phyloP scores from a whole-genome alignment of 495 filamentous ascomycete genomes.

The Chaetomium cochliodes region DNA sequence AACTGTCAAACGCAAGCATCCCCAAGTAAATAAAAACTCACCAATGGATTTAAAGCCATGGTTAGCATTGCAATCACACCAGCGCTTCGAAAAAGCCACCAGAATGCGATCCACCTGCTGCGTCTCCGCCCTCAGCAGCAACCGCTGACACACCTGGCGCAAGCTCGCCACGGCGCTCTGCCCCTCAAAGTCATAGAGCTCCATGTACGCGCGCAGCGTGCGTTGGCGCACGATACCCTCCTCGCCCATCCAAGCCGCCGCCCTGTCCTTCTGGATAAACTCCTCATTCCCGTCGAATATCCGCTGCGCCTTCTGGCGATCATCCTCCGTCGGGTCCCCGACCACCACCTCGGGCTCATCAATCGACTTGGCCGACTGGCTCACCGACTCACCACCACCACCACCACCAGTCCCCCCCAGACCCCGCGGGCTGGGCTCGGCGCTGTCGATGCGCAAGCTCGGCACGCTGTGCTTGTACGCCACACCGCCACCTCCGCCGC shows the following conservation, averaged over 20 bases:
- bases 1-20: not conserved
- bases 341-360: conserved; percentile 51
- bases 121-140: conserved; percentile 89
- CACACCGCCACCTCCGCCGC: too few species aligned
- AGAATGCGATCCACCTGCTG: conserved; percentile 96
- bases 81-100: conserved; percentile 79
- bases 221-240: conserved; percentile 62
- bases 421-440: conserved; percentile 32
- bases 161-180: conserved; percentile 77
- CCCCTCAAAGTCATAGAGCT: conserved; percentile 81
- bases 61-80: conserved; percentile 92
- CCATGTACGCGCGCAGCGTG: conserved; percentile 82
- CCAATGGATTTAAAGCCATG: conserved; percentile 90
- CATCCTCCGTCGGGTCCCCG: conserved; percentile 60
- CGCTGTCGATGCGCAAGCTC: conserved; percentile 38
- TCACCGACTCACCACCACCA: too few species aligned
- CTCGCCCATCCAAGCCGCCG: conserved; percentile 88
- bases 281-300: conserved; percentile 86
- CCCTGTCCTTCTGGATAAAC: conserved; percentile 69
- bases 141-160: conserved; percentile 72
- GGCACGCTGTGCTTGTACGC: conserved; percentile 49
- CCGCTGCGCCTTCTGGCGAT: conserved; percentile 69
- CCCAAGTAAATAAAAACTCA: conserved; percentile 46
- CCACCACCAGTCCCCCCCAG: conserved; percentile 14
- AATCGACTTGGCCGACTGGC: conserved; percentile 40